Evolutionary conservation across 129 eudicot genomes (phyloP).

Genomic region (Tagetes erecta): DNA sequence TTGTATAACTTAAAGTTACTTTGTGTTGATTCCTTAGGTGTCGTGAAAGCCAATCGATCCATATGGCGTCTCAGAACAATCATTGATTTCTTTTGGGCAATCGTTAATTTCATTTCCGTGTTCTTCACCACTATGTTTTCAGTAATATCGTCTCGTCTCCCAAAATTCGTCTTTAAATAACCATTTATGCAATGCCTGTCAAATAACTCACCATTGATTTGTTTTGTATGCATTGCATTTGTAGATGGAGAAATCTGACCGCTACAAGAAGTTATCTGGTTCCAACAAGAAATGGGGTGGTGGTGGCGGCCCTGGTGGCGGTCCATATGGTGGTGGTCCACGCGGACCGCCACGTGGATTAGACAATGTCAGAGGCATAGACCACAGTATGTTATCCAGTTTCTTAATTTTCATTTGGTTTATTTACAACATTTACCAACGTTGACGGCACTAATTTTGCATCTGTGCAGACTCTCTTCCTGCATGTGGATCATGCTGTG

Average conservation of each 20-base stretch:
- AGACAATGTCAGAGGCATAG: slow-evolving; percentile 77
- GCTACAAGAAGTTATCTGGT: slow-evolving; percentile 72
- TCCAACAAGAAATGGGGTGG: slow-evolving; percentile 91
- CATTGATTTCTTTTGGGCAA: slow-evolving; percentile 75
- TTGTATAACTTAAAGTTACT: slow-evolving; percentile 8
- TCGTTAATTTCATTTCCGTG: slow-evolving; percentile 62
- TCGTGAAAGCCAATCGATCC: slow-evolving; percentile 76
- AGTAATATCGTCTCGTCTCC: slow-evolving; percentile 62
- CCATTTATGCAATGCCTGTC: slow-evolving; percentile 2
- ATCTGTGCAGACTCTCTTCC: slow-evolving; percentile 67
- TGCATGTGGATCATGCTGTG: slow-evolving; percentile 97
- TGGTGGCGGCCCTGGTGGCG: slow-evolving; percentile 76
- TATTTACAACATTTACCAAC: neutral
- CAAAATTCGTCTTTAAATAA: slow-evolving; percentile 3
- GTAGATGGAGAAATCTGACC: slow-evolving; percentile 97
- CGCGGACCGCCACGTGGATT: slow-evolving; percentile 89
- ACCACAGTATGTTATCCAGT: slow-evolving; percentile 70
- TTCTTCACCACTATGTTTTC: slow-evolving; percentile 89
- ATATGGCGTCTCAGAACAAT: slow-evolving; percentile 82
- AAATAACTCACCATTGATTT: neutral
- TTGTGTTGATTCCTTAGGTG: slow-evolving; percentile 53
- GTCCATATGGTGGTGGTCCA: slow-evolving; percentile 94
- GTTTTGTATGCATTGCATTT: slow-evolving; percentile 4
- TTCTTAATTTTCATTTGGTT: neutral
- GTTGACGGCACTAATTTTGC: neutral